Evolutionary conservation across 2,329 filamentous ascomycete genomes (phyloP), one percentile per base, ranked within the genome.

Genomic region (Venturia carpophila): DNA sequence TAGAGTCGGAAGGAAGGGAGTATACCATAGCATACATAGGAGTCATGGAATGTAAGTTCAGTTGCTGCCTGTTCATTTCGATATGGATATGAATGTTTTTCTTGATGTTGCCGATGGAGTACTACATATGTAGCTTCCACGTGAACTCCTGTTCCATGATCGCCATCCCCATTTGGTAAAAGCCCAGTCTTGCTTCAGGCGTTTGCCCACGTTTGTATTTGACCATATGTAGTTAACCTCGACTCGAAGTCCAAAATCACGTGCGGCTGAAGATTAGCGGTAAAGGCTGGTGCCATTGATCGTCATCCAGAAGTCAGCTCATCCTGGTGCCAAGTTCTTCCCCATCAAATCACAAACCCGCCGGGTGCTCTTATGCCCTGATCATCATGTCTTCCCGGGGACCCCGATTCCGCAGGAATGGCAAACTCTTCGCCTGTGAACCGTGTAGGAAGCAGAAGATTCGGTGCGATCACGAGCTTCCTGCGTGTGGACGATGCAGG

Each of bases 351-450:
- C 47, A 30, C 47, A 21, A 52, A 27, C 11, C 27, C 24, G 24
- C 47, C 21, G 11, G 24, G 24, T 11, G 11, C 21, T 15, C n/a
- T 52, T 9, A 52, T 52, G 21, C 13, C 21, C 15, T 52, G 47
- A 27, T 21, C 24, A 27, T 17, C 11, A 64, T 64, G 63, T 64
- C 63, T 39, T 64, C 63, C 17, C 24, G 47, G 17, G 63, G 63
- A 10, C 63, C 63, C 5, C 45, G 63, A 27, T 64, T 56, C 39
- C 63, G 63, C 37, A 47, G 63, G 27, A 64, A 64, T 43, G 63
- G 63, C 37, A 64, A 64, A 34, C 63, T 64, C 19, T 52, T 52
- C 37, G 63, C 63, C 30, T 64, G 63, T 19, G 63, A 64, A 49
- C 45, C 63, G 6, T 47, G 63, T 43, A 17, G 63, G 13, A 64